phyloP scores from a whole-genome alignment of 1,284 basidiomycete genomes.

The Cutaneotrichosporon dermatis region DNA sequence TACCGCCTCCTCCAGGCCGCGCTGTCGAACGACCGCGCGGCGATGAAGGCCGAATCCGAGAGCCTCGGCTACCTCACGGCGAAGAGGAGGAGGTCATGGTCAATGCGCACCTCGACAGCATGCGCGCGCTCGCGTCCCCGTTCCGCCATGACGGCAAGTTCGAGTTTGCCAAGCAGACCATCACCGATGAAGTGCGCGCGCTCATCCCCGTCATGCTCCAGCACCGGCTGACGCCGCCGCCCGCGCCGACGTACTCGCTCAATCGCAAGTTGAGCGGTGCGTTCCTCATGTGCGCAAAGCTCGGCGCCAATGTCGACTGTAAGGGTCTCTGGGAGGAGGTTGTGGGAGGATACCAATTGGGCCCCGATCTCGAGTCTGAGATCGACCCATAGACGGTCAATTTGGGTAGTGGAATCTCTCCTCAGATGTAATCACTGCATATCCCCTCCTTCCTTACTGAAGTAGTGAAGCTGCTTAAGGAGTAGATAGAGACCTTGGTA shows the following conservation, averaged over 20 bases:
- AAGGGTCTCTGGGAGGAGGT: slow-evolving; percentile 64
- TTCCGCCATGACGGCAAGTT: slow-evolving; percentile 39
- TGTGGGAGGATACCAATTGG: slow-evolving; percentile 6
- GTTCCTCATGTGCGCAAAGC: slow-evolving; percentile 81
- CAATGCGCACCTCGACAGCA: slow-evolving; percentile 77
- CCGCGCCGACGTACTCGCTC: slow-evolving; percentile 87
- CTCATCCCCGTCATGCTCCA: slow-evolving; percentile 89
- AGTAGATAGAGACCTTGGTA: no score
- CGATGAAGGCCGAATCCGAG: slow-evolving; percentile 69
- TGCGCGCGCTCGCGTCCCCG: slow-evolving; percentile 57
- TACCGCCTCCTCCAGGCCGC: slow-evolving; percentile 76
- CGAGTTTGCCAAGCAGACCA: slow-evolving; percentile 45
- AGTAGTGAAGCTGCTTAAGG: neutral
- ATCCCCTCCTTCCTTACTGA: no score
- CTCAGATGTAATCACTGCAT: neutral
- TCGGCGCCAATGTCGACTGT: slow-evolving; percentile 73
- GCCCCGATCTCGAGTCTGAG: neutral
- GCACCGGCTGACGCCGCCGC: slow-evolving; percentile 85
- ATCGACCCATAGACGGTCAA: neutral
- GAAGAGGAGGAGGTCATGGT: slow-evolving; percentile 82
- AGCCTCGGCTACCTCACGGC: slow-evolving; percentile 88
- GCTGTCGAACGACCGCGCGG: slow-evolving; percentile 62
- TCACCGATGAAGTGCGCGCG: slow-evolving; percentile 50
- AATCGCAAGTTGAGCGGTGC: slow-evolving; percentile 93
- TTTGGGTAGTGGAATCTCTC: neutral